Evolutionary conservation across 2,329 filamentous ascomycete species (phyloP), one percentile per base, ranked within the genome.

Genomic region (Akanthomyces dipterigenus): DNA sequence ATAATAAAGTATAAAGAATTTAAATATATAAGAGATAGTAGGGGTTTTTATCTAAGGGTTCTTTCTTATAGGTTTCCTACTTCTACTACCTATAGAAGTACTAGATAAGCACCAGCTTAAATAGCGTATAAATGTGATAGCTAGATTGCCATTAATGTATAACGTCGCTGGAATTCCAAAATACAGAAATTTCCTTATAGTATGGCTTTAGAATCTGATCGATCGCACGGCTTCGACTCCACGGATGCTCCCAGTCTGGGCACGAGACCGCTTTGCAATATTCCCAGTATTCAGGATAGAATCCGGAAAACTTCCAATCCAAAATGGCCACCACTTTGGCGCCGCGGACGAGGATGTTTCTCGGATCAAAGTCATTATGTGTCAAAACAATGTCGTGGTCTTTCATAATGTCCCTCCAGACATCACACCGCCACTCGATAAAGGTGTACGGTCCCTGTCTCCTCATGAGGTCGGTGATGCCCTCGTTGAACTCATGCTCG

Each of bases 401-500:
- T 55, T 60, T 63, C 61, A 67, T 66, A 22, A 64, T 46, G 26
- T 38, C 59, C 26, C 51, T 36, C 65, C 62, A 66, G 43, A 64
- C 62, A 31, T 54, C 56, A 31, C 61, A 66, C 31, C 55, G 59
- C 55, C 60, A 61, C 24, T 63, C 60, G 8, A 22, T 20, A 51
- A 63, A 64, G 7, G 48, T 54, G 40, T 55, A 14, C 5, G 51
- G 45, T 1, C 55, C 40, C 5, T 63, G 54, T 26, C 46, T 60
- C 57, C 61, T 63, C 65, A 67, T 62, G n/a, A 63, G 62, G 9
- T 51, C 60, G 2, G 65, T 55, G 34, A 68, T 62, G 3, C 61
- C 64, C 11, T 63, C 3, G 53, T 66, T 68, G 43, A 67, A 68
- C 3, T 67, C 65, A 6, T 60, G 40, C 51, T 68, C 65, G 1